A percentile compares a stretch with the other conserved stretches of the same genome.
These are phyloP conservation scores for Stylosanthes scabra DNA, from an alignment of 331 rosid genomes.

Conservation along the genomic window DNA sequence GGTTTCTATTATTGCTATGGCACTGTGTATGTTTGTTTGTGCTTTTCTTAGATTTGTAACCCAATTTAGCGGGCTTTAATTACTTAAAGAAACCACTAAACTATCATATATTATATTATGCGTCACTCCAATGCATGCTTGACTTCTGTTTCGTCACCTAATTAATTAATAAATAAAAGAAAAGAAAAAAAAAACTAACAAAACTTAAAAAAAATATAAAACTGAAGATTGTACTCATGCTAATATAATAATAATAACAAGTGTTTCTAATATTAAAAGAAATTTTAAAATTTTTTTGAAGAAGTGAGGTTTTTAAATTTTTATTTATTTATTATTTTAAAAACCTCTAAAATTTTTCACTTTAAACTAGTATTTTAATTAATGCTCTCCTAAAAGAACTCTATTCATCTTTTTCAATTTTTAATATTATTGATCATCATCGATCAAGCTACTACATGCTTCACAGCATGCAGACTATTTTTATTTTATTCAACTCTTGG, in stretches of 20 bases:
- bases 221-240: too few relatives aligned
- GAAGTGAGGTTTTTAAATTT: background rate
- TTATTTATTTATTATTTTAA: too few relatives aligned
- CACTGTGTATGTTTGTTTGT: conserved; percentile 18
- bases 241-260: too few relatives aligned
- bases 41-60: conserved; percentile 1
- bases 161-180: background rate
- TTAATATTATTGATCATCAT: background rate
- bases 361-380: too few relatives aligned
- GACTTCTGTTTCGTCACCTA: conserved; percentile 11
- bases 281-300: too few relatives aligned
- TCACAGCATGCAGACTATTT: conserved; percentile 4
- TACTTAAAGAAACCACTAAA: conserved; percentile 21
- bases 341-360: too few relatives aligned
- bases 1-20: conserved; percentile 52
- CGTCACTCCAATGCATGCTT: conserved; percentile 12
- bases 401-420: background rate
- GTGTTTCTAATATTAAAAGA: background rate
- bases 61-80: conserved; percentile 8
- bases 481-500: conserved; percentile 12
- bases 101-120: background rate
- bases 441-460: background rate
- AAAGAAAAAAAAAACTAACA: background rate
- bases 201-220: too few relatives aligned
- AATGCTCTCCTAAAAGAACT: background rate